These are phyloP conservation scores for Aspergillus arachidicola DNA, from an alignment of 2,329 filamentous ascomycete genomes.

Conservation along the genomic window DNA sequence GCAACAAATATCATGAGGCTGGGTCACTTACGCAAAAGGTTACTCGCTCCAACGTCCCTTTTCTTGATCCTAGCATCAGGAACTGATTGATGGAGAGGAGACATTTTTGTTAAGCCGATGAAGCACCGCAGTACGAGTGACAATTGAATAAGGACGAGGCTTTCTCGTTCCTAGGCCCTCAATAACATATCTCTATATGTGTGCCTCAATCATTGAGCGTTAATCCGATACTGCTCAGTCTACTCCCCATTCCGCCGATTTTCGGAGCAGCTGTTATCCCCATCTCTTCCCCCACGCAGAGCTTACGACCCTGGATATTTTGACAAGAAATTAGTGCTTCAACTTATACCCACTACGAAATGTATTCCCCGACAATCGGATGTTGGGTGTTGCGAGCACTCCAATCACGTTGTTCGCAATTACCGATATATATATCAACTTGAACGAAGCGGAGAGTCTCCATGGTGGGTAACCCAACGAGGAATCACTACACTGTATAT, in stretches of 20 bases:
- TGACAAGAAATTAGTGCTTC: not conserved
- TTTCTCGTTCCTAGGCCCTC: not conserved
- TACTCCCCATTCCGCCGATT: not conserved
- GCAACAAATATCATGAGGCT: no score
- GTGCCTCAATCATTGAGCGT: no score
- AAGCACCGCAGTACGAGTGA: not conserved
- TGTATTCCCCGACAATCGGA: not conserved
- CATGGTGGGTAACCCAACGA: not conserved
- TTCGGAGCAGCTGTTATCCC: not conserved
- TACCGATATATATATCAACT: not conserved
- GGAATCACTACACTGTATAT: not conserved
- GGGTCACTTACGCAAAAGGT: not conserved
- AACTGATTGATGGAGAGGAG: not conserved
- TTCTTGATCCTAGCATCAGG: not conserved
- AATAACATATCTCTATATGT: not conserved
- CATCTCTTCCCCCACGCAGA: not conserved
- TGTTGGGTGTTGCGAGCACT: not conserved
- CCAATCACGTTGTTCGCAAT: not conserved
- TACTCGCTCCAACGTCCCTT: not conserved
- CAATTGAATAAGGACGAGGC: not conserved
- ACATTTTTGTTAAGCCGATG: not conserved
- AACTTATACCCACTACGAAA: not conserved
- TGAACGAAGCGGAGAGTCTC: not conserved
- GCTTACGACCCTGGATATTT: not conserved
- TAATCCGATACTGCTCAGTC: not conserved